A percentile compares a stretch with the other conserved stretches of the same genome.
Conservation (phyloP, 345 rosid species). For the Citrus reticulata region DNA sequence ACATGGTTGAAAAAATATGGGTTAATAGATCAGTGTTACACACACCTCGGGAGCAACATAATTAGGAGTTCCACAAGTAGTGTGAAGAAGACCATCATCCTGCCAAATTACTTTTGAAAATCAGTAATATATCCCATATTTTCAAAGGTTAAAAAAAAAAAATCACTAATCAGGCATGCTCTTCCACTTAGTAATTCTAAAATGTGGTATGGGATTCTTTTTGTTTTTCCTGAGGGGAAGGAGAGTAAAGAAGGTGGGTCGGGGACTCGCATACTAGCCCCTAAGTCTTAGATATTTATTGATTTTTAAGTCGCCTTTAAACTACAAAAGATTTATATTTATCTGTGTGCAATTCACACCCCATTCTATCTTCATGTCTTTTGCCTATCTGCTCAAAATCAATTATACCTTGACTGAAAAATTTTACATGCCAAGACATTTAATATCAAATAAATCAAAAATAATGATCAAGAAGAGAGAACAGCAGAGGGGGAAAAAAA, state of each 20-base stretch:
- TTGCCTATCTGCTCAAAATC: neutral
- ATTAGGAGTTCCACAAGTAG: constrained; percentile 96
- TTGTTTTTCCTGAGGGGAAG: too few species aligned
- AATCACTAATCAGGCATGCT: neutral
- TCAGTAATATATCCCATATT: constrained; percentile 15
- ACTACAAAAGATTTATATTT: neutral
- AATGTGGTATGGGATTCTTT: neutral
- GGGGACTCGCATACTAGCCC: too few species aligned
- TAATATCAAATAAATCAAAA: neutral
- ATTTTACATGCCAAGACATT: neutral
- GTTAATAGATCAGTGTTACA: constrained; percentile 16
- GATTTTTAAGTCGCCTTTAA: neutral
- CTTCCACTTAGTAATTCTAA: neutral
- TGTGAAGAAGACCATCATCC: constrained; percentile 98
- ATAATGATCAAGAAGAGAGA: neutral
- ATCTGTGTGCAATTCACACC: neutral
- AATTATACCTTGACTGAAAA: neutral
- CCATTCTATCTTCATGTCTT: neutral
- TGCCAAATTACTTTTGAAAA: constrained; percentile 22
- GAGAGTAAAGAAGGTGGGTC: too few species aligned
- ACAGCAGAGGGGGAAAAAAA: neutral
- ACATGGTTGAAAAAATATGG: constrained; percentile 1
- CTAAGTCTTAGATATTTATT: neutral
- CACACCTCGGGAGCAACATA: constrained; percentile 98
- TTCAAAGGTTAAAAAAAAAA: neutral